Base-by-base conservation (phyloP, 331 rosid genomes). In the Malus hybrid region DNA sequence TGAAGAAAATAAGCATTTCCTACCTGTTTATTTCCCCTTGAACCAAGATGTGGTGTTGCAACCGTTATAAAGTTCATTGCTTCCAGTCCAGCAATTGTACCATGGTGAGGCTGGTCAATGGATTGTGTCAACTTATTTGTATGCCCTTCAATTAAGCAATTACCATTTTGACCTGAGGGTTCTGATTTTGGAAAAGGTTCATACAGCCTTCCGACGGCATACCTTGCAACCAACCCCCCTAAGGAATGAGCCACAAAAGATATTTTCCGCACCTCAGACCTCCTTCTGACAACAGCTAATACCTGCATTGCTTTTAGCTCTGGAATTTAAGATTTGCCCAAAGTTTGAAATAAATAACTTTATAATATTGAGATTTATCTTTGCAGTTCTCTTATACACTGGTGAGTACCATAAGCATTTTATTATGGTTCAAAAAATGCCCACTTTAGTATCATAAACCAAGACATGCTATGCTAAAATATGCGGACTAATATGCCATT, bases 31-130 rank as follows among this genome's bases (percentile, higher is more conserved):
- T 88, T 81, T 83, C 99, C 99, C 70, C 90, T 84, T 74, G 96
- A 90, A 75, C 99, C 99, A 75, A 94, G 97, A 88, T 92, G 97
- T 10, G 99, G 99, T 11, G 99, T 94, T 75, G 99, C 97, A 42
- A 94, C 81, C n/a, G 96, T 94, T 82, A 94, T 84, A 72, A 94
- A 94, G 88, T 92, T 94, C 82, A 94, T 78, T 74, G 99, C 92
- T 80, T 88, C 91, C 83, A 94, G 80, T 72, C 99, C 96, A 80
- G 93, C 99, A 70, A 94, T 88, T 70, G 73, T 91, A 74, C 84
- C 90, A 59, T 80, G 85, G 76, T 57, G 81, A 77, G 28, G 57
- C 57, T 74, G 85, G 73, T 83, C 83, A 71, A 55, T 59, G 67
- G 78, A 71, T 69, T 77, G 86, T 70, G 67, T 75, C 62, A 77